These are phyloP conservation scores for Paramyrothecium sp. DNA, from an alignment of 2,329 filamentous ascomycete species.

Conservation along the genomic window DNA sequence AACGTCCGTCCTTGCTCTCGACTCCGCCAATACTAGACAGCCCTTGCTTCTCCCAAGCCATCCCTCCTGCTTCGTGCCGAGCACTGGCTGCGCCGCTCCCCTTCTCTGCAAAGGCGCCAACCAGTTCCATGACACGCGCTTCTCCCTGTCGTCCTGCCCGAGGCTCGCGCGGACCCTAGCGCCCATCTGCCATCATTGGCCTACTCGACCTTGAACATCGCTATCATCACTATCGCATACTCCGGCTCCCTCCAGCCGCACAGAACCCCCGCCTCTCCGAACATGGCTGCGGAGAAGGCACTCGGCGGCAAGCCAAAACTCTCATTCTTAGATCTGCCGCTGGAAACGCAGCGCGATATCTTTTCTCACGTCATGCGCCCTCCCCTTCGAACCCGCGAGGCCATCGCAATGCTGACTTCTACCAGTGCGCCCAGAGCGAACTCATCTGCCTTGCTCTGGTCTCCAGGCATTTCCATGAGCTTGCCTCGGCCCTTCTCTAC, in stretches of 20 bases:
- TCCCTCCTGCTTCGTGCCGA: too few relatives aligned
- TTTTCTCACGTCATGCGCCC: conserved; percentile 39
- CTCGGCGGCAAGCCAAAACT: conserved; percentile 26
- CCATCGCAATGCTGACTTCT: neutral
- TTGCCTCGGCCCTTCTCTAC: conserved; percentile 59
- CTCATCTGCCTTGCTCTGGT: conserved; percentile 59
- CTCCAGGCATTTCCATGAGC: conserved; percentile 54
- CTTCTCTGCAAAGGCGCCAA: too few relatives aligned
- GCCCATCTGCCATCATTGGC: neutral
- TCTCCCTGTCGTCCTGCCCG: neutral
- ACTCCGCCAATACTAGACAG: too few relatives aligned
- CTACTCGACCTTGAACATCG: neutral
- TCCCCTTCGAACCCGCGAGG: neutral
- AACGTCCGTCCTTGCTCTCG: too few relatives aligned
- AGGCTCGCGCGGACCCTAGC: neutral
- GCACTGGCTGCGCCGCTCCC: too few relatives aligned
- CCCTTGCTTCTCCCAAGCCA: too few relatives aligned
- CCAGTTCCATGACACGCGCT: neutral
- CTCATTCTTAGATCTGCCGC: conserved; percentile 41
- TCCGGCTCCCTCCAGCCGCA: neutral
- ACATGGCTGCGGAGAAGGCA: conserved; percentile 32
- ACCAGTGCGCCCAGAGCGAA: conserved; percentile 49
- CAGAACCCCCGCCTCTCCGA: conserved; percentile 3
- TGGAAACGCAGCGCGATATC: conserved; percentile 49
- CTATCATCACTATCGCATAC: neutral